phyloP scores from a whole-genome alignment of 768 basidiomycete genomes.

The Panaeolus cyanescens region DNA sequence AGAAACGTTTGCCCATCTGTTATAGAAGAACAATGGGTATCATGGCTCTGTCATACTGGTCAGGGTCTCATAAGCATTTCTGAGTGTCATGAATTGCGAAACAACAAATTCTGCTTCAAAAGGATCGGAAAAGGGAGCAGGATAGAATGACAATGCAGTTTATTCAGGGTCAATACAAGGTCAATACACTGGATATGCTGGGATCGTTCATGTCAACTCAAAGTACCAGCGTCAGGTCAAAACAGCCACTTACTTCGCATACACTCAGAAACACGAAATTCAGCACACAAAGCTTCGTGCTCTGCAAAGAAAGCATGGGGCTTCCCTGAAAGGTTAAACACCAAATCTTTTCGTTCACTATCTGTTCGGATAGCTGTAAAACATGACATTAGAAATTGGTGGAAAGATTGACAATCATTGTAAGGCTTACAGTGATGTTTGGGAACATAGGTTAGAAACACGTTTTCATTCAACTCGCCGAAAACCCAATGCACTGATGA shows the following conservation, averaged over 20 bases:
- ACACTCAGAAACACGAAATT: neutral
- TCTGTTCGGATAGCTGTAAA: neutral
- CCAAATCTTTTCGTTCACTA: neutral
- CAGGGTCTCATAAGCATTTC: too few relatives aligned
- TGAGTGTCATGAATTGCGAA: too few relatives aligned
- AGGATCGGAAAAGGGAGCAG: too few relatives aligned
- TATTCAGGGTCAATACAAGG: too few relatives aligned
- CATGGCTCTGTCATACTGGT: too few relatives aligned
- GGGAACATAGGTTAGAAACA: neutral
- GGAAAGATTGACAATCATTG: too few relatives aligned
- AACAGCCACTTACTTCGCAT: neutral
- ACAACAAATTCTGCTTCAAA: too few relatives aligned
- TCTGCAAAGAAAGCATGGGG: neutral
- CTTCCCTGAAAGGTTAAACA: neutral
- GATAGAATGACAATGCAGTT: too few relatives aligned
- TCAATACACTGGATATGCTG: neutral
- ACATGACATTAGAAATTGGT: neutral
- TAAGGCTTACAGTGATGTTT: neutral
- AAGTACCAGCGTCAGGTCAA: neutral
- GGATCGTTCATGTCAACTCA: neutral
- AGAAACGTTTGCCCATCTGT: too few relatives aligned
- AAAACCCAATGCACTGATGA: neutral
- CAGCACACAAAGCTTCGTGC: neutral
- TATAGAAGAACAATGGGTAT: too few relatives aligned
- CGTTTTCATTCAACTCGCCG: neutral